Percentiles rank a stretch among this genome's conserved stretches.
Conservation (phyloP, 2,329 filamentous ascomycete genomes). For the Chaetomiaceae sp. region DNA sequence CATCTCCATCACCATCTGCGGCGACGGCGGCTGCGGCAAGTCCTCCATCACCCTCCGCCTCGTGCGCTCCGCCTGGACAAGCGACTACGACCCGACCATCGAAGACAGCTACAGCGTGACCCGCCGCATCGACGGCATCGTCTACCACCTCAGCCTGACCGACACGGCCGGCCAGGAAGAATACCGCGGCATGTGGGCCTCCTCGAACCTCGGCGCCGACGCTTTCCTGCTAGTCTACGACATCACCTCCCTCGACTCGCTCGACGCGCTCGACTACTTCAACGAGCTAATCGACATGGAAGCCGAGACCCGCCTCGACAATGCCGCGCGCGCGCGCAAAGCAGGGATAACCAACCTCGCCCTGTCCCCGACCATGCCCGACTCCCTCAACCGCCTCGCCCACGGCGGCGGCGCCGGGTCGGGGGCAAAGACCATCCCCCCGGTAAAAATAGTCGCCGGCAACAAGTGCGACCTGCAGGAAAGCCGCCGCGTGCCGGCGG, state of each 20-base stretch:
- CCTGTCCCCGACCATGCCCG: slow-evolving; percentile 25
- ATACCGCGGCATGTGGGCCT: slow-evolving; percentile 82
- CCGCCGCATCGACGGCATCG: slow-evolving; percentile 72
- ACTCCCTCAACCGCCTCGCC: slow-evolving; percentile 5
- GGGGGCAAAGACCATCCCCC: slow-evolving; percentile 54
- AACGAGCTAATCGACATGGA: slow-evolving; percentile 82
- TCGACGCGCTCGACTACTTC: slow-evolving; percentile 72
- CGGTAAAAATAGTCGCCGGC: slow-evolving; percentile 77
- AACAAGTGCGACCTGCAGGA: slow-evolving; percentile 82
- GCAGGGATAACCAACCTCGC: slow-evolving; percentile 38
- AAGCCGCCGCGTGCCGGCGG: slow-evolving; percentile 63
- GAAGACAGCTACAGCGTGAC: slow-evolving; percentile 84
- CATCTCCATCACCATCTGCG: slow-evolving; percentile 77
- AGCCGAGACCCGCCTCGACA: slow-evolving; percentile 63
- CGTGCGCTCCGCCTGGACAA: slow-evolving; percentile 78
- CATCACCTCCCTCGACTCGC: slow-evolving; percentile 66
- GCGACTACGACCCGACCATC: slow-evolving; percentile 76
- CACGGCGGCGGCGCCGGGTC: slow-evolving; percentile 29
- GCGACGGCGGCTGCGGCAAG: slow-evolving; percentile 80
- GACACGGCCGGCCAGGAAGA: slow-evolving; percentile 89
- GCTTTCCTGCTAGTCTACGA: slow-evolving; percentile 86
- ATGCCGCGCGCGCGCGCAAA: slow-evolving; percentile 49
- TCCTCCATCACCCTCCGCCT: slow-evolving; percentile 80
- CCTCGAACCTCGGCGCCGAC: slow-evolving; percentile 72
- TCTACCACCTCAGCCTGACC: slow-evolving; percentile 73